Base-by-base conservation (phyloP, 192 early-diverging fungal genomes). In the Chytriomyces hyalinus region DNA sequence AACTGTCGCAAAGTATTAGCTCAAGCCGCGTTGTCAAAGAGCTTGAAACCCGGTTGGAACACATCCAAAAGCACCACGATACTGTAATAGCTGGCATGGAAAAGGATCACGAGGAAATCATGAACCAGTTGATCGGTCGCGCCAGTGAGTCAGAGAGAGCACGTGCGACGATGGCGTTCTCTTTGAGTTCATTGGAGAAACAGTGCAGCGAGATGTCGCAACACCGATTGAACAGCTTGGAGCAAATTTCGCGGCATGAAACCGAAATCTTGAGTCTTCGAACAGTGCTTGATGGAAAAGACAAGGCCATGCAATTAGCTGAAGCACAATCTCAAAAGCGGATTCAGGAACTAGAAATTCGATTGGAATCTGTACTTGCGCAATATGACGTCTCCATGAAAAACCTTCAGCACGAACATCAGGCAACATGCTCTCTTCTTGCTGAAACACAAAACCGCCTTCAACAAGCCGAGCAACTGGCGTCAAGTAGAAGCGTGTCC, bases 21-120 rank as follows among this genome's bases (percentile, higher is more conserved):
- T 46, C 72, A 10, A 15, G 10, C 17, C 5, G n/a, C 22, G 11
- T 20, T 36, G 57, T 47, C 28, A 45, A 74, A 20, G 43, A 61
- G 11, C 61, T 74, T 11, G 60, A 74, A 63, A 5, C 57, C 10
- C 43, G 20, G 9, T 10, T 70, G 11, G 50, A 70, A 26, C 22
- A 45, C 26, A 50, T 70, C 7, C 17, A 70, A 70, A n/a, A 49
- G 49, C 68, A 70, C 7, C 50, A 53, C 17, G 68, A 70, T 8
- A 45, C 24, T 49, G 24, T 70, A 6, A 24, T 49, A 20, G 26
- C 8, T 22, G 45, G 24, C 8, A 7, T 70, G 15, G 49, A 44
- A 8, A 45, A 70, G 50, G 49, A 70, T n/a, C 46, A 70, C 53
- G 7, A 15, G 26, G 48, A 47, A 7, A 43, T 53, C 8, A 50